phyloP scores from a whole-genome alignment of 331 rosid species.

The Malus hybrid region DNA sequence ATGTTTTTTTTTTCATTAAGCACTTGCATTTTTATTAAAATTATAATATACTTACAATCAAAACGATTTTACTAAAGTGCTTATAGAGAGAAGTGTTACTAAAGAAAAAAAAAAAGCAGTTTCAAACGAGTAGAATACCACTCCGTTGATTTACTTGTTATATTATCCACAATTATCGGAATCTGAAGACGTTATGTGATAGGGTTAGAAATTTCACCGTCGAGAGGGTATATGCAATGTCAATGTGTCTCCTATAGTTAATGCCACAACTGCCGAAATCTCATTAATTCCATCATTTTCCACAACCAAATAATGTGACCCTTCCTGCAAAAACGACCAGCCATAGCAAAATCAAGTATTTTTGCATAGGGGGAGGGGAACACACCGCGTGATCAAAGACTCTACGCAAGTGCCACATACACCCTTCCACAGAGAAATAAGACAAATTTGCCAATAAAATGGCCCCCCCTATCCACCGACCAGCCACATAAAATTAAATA shows the following conservation, averaged over 20 bases:
- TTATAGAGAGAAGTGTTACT: too few relatives aligned
- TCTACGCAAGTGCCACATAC: neutral
- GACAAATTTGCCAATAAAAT: constrained; percentile 16
- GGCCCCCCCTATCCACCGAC: constrained; percentile 31
- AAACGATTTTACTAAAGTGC: too few relatives aligned
- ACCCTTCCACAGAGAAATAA: constrained; percentile 1
- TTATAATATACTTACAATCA: too few relatives aligned
- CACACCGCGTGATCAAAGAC: neutral
- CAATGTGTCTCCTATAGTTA: neutral
- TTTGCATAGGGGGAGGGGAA: neutral
- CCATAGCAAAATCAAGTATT: too few relatives aligned
- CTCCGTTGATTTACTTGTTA: too few relatives aligned
- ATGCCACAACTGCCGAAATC: neutral
- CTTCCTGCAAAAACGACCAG: neutral
- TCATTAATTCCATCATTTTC: neutral
- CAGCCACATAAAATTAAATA: neutral
- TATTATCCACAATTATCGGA: too few relatives aligned
- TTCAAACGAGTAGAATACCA: too few relatives aligned
- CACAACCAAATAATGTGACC: neutral
- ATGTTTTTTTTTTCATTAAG: fast-evolving
- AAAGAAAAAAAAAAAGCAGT: too few relatives aligned
- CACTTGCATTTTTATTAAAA: too few relatives aligned
- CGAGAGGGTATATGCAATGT: too few relatives aligned
- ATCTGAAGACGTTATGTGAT: too few relatives aligned
- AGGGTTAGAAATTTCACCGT: neutral